A percentile compares a stretch with the other conserved stretches of the same genome.
Conservation (phyloP, 495 filamentous ascomycete species). For the Daldinia decipiens region DNA sequence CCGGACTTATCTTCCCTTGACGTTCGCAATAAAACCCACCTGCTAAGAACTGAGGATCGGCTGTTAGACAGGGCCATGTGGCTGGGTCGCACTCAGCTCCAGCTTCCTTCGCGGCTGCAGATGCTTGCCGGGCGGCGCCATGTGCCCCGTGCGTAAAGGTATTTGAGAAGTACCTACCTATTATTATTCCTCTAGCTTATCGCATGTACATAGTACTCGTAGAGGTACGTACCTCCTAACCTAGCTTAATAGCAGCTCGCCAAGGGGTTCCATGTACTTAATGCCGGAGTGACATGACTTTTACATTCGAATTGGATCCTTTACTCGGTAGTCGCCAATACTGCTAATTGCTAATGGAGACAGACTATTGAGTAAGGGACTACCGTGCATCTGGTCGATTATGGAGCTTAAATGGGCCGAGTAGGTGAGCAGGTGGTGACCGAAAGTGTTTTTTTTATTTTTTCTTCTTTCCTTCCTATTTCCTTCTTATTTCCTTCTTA, state of each 20-base stretch:
- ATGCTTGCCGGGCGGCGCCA: slow-evolving; percentile 43
- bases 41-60: slow-evolving; percentile 39
- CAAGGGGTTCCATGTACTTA: neutral
- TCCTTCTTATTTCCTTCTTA: neutral
- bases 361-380: slow-evolving; percentile 12
- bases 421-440: slow-evolving; percentile 16
- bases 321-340: slow-evolving; percentile 21
- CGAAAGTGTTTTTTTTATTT: neutral
- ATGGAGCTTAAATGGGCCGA: slow-evolving; percentile 24
- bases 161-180: slow-evolving; percentile 24
- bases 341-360: slow-evolving; percentile 6
- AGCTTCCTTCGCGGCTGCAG: slow-evolving; percentile 46
- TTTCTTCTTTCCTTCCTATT: too few relatives aligned
- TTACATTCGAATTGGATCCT: slow-evolving; percentile 7
- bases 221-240: too few relatives aligned
- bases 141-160: slow-evolving; percentile 34
- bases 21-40: slow-evolving; percentile 41
- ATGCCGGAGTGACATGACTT: slow-evolving; percentile 24
- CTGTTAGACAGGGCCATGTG: slow-evolving; percentile 47
- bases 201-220: neutral
- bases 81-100: slow-evolving; percentile 45
- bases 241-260: neutral
- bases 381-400: slow-evolving; percentile 20
- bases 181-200: neutral
- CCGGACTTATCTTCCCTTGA: slow-evolving; percentile 18